phyloP scores from a whole-genome alignment of 2,329 filamentous ascomycete species.

The Ophiostoma montium region DNA sequence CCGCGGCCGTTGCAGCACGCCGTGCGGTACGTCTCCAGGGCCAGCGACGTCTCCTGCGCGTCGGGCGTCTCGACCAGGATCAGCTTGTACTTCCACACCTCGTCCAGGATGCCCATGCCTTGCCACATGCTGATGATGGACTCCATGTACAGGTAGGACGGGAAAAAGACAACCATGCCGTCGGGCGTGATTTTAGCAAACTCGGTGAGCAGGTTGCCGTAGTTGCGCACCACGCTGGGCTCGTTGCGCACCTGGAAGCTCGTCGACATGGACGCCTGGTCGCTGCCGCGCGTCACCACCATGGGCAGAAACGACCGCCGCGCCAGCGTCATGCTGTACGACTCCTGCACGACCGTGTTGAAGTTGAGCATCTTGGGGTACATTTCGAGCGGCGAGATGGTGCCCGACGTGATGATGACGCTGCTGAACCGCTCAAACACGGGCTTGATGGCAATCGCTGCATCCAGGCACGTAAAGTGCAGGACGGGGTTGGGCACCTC shows the following conservation, averaged over 20 bases:
- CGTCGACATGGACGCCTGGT: conserved; percentile 85
- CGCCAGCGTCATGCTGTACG: conserved; percentile 92
- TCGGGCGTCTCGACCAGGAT: conserved; percentile 97
- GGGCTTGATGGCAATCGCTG: conserved; percentile 93
- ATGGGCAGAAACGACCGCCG: conserved; percentile 92
- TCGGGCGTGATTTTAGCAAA: conserved; percentile 94
- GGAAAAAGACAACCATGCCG: conserved; percentile 98
- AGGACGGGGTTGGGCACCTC: conserved; percentile 94
- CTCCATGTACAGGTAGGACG: conserved; percentile 98
- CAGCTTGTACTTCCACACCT: conserved; percentile 98
- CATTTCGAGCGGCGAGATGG: conserved; percentile 94
- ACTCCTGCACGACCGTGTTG: conserved; percentile 83
- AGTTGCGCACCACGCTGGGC: conserved; percentile 91
- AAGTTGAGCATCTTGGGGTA: conserved; percentile 98
- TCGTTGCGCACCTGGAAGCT: conserved; percentile 94
- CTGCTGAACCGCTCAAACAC: conserved; percentile 97
- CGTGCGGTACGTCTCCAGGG: conserved; percentile 90
- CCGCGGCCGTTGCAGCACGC: conserved; percentile 95
- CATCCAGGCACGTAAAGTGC: conserved; percentile 92
- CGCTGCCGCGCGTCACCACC: conserved; percentile 90
- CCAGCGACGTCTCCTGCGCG: conserved; percentile 89
- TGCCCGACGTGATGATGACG: conserved; percentile 96
- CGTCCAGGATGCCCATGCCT: conserved; percentile 92
- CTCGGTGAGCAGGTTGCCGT: conserved; percentile 82
- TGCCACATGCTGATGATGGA: conserved; percentile 99